phyloP scores from a whole-genome alignment of 2,329 filamentous ascomycete species.

The Fusarium sacchari region DNA sequence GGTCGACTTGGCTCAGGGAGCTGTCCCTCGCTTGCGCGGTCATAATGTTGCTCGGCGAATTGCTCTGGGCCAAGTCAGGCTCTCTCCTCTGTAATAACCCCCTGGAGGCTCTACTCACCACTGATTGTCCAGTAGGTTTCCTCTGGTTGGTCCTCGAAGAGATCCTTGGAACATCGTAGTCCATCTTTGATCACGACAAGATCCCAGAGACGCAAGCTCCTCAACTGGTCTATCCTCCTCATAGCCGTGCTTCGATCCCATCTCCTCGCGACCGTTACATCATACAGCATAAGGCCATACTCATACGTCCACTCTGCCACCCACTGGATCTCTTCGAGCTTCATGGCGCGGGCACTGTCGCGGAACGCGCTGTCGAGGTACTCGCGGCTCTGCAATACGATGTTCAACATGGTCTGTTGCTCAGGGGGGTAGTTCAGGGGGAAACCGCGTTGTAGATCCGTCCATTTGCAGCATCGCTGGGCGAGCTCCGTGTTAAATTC shows the following conservation, averaged over 20 bases:
- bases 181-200: constrained; percentile 37
- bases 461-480: constrained; percentile 15
- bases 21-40: background rate
- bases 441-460: background rate
- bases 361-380: constrained; percentile 7
- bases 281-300: constrained; percentile 40
- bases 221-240: constrained; percentile 25
- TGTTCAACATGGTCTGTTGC: background rate
- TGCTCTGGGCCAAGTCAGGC: constrained; percentile 8
- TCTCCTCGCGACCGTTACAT: constrained; percentile 11
- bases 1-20: background rate
- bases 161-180: constrained; percentile 16
- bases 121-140: constrained; percentile 19
- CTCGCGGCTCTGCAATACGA: background rate
- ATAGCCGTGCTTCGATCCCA: constrained; percentile 1
- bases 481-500: constrained; percentile 11
- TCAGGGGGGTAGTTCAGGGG: background rate
- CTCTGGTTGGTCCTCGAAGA: constrained; percentile 20
- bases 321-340: constrained; percentile 42
- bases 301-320: constrained; percentile 43
- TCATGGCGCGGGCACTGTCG: background rate
- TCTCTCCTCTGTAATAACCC: background rate
- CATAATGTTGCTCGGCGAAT: background rate
- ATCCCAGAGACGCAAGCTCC: constrained; percentile 33
- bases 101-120: background rate